Percentiles rank a stretch among this genome's conserved stretches.
These are phyloP conservation scores for Magnolia kwangsiensis DNA, from an alignment of 164 flowering plant species.

Conservation along the genomic window DNA sequence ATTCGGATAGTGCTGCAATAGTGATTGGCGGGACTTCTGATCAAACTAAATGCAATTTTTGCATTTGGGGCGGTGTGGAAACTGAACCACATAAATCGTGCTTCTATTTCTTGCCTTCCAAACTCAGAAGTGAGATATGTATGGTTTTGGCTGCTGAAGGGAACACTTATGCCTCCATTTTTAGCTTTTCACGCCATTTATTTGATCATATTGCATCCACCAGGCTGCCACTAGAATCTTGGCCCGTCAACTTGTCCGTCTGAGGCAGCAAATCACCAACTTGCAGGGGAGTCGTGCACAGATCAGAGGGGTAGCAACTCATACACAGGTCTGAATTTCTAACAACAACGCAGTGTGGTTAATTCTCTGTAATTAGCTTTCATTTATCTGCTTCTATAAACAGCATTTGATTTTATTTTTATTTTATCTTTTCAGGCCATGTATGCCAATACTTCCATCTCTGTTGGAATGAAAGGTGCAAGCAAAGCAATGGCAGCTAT, in stretches of 20 bases:
- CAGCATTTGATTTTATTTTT: neutral
- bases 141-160: neutral
- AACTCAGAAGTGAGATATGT: no score
- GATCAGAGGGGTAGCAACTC: constrained; percentile 90
- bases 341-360: neutral
- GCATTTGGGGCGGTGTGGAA: no score
- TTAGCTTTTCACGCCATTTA: neutral
- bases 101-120: no score
- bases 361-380: neutral
- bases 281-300: constrained; percentile 98
- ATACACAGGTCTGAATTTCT: constrained; percentile 61
- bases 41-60: constrained; percentile 19
- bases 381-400: neutral
- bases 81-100: no score
- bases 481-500: constrained; percentile 89
- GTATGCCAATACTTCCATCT: constrained; percentile 84
- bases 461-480: constrained; percentile 94
- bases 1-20: no score
- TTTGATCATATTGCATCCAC: neutral
- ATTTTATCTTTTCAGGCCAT: constrained; percentile 47
- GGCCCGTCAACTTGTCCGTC: constrained; percentile 92
- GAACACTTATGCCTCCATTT: neutral
- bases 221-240: constrained; percentile 91
- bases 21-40: no score
- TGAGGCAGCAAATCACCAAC: constrained; percentile 85